Evolutionary conservation across 331 rosid genomes (phyloP).

Genomic region (Saraca asoca): DNA sequence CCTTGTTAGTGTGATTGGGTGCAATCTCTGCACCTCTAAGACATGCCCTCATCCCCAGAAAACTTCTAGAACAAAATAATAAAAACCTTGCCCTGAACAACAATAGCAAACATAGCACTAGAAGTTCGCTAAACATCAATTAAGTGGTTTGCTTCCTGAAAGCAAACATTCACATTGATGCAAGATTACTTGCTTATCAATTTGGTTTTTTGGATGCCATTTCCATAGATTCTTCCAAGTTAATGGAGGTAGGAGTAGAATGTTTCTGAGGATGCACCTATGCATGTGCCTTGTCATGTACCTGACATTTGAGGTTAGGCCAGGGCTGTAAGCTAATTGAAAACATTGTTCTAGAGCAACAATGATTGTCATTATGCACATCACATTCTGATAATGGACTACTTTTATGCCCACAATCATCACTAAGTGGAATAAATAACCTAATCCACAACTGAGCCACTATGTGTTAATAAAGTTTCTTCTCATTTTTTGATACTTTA

Average conservation of each 20-base stretch:
- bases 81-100: no score
- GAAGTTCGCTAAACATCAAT: no score
- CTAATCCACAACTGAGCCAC: not conserved
- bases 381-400: not conserved
- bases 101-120: no score
- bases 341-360: not conserved
- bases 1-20: no score
- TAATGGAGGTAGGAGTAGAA: not conserved
- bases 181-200: conserved; percentile 6
- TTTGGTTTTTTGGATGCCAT: not conserved
- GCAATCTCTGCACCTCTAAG: no score
- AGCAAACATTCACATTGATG: conserved; percentile 3
- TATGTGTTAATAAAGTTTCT: no score
- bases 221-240: not conserved
- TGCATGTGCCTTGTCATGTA: not conserved
- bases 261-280: not conserved
- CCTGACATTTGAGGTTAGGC: not conserved
- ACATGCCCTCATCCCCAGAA: no score
- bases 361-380: not conserved
- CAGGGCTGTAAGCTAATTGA: not conserved
- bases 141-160: not conserved
- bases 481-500: no score
- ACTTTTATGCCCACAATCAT: not conserved
- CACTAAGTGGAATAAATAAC: not conserved
- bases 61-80: no score